Conservation (phyloP, 148 eudicot genomes). For the Vaccinium macrocarpon region DNA sequence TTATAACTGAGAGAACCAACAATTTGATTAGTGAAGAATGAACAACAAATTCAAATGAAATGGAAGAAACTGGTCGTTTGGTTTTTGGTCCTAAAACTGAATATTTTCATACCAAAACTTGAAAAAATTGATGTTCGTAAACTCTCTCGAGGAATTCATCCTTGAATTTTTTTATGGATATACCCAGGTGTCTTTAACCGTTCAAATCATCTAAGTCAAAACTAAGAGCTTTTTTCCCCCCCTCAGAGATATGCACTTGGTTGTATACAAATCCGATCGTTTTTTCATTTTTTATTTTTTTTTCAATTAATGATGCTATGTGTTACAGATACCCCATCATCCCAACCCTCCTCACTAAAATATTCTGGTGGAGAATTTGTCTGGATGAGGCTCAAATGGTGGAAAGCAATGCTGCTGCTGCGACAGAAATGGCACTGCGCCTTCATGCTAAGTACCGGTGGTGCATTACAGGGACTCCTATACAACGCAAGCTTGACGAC, state of each 20-base stretch:
- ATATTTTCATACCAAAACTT: background rate
- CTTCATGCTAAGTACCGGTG: constrained; percentile 77
- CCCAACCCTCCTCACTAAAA: constrained; percentile 79
- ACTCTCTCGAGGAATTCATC: background rate
- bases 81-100: background rate
- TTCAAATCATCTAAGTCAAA: background rate
- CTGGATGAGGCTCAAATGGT: constrained; percentile 99
- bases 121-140: background rate
- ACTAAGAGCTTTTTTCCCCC: background rate
- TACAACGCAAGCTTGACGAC: constrained; percentile 92
- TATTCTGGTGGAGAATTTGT: constrained; percentile 94
- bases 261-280: background rate
- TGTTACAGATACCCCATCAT: constrained; percentile 77
- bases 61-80: background rate
- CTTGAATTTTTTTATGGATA: background rate
- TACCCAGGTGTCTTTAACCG: background rate
- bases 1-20: background rate
- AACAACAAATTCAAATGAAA: background rate
- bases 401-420: constrained; percentile 78
- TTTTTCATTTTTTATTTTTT: background rate
- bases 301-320: background rate
- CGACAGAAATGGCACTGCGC: constrained; percentile 91
- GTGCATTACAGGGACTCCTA: constrained; percentile 97
- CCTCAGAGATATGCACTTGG: background rate
- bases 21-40: background rate